These are phyloP conservation scores for Closterium sp. DNA, from an alignment of 139 green algal species.

Conservation along the genomic window DNA sequence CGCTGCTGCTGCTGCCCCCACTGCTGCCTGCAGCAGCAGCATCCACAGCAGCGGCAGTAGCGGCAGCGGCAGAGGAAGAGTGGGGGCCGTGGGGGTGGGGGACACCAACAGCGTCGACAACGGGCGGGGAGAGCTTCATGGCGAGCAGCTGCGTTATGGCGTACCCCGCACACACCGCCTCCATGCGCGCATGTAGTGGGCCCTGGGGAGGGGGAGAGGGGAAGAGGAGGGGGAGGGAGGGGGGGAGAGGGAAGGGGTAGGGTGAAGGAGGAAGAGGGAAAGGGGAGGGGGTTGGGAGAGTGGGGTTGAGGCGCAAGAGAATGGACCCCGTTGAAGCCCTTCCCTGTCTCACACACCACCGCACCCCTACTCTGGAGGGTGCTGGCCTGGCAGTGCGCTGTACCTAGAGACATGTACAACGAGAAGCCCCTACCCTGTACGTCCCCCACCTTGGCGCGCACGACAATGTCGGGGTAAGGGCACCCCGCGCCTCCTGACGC, in stretches of 20 bases:
- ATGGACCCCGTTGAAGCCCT: too few relatives aligned
- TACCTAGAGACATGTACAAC: too few relatives aligned
- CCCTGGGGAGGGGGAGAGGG: neutral
- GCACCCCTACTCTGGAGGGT: too few relatives aligned
- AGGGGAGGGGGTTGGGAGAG: too few relatives aligned
- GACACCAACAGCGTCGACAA: neutral
- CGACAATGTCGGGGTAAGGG: neutral
- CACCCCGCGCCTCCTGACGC: neutral
- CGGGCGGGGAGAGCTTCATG: neutral
- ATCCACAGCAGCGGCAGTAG: neutral
- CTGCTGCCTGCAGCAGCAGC: neutral
- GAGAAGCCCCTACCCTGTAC: too few relatives aligned
- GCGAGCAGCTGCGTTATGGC: neutral
- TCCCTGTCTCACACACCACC: too few relatives aligned
- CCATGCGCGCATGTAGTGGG: neutral
- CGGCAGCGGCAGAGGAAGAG: neutral
- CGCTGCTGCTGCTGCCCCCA: neutral
- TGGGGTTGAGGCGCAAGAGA: too few relatives aligned
- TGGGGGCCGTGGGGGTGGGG: neutral
- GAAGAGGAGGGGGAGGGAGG: too few relatives aligned
- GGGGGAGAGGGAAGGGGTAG: too few relatives aligned
- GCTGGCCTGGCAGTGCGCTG: too few relatives aligned
- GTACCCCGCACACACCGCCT: neutral
- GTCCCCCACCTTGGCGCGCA: neutral
- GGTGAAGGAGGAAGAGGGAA: too few relatives aligned